Conservation (phyloP, 1,284 basidiomycete genomes). For the Cutaneotrichosporon dermatis region DNA sequence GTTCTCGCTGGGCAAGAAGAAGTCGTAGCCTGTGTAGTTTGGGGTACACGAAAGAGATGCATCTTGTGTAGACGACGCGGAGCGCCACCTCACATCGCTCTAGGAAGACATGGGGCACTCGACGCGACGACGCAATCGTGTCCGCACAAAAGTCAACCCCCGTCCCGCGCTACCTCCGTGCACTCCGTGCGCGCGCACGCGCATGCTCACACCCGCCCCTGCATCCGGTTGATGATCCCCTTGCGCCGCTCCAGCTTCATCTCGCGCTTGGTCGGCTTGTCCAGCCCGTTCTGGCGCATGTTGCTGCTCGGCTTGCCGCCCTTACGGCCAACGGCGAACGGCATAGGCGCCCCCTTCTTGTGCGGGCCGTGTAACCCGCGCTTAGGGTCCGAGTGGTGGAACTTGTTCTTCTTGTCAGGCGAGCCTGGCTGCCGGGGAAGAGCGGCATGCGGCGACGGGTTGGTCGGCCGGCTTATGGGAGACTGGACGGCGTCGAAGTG, state of each 20-base stretch:
- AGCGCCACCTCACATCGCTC: too few species aligned
- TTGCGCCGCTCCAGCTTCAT: not conserved
- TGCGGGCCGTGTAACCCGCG: not conserved
- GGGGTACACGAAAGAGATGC: too few species aligned
- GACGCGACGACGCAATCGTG: too few species aligned
- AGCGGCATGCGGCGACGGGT: not conserved
- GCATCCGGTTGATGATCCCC: conserved; percentile 5
- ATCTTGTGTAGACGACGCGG: too few species aligned
- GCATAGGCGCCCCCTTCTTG: conserved; percentile 12
- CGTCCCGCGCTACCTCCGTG: too few species aligned
- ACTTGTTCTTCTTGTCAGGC: not conserved
- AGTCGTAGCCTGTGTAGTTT: too few species aligned
- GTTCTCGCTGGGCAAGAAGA: too few species aligned
- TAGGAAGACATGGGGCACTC: too few species aligned
- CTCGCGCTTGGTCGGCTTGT: not conserved
- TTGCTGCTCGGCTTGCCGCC: not conserved
- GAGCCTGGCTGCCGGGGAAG: not conserved
- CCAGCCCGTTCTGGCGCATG: not conserved
- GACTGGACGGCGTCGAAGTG: too few species aligned
- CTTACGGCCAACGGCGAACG: conserved; percentile 16
- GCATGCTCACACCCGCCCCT: not conserved
- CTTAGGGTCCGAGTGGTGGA: not conserved
- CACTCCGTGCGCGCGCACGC: too few species aligned
- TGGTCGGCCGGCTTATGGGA: conserved; percentile 1
- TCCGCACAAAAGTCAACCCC: too few species aligned